Percentiles rank a stretch among this genome's conserved stretches.
phyloP scores from a whole-genome alignment of 805 yeast genomes.

The Metschnikowia koreensis region DNA sequence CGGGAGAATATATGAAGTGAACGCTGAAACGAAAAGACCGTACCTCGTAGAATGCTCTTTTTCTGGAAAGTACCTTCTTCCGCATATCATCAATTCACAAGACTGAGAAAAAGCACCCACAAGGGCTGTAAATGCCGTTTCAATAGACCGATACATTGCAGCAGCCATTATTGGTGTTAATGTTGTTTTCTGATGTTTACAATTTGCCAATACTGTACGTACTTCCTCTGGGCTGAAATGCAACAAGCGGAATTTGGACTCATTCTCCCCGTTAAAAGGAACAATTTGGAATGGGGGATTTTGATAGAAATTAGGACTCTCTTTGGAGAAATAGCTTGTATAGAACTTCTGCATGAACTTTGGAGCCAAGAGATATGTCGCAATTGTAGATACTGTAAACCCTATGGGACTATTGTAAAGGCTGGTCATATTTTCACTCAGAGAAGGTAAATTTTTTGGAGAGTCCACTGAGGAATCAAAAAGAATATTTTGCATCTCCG shows the following conservation, averaged over 20 bases:
- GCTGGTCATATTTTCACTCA: conserved; percentile 3
- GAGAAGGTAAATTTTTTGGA: neutral
- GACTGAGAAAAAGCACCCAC: conserved; percentile 8
- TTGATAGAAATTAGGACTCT: conserved; percentile 10
- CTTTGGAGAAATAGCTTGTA: neutral
- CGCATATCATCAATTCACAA: conserved; percentile 10
- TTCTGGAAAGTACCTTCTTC: conserved; percentile 15
- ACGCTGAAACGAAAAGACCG: conserved; percentile 12
- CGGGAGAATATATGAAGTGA: neutral
- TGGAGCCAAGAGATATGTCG: conserved; percentile 3
- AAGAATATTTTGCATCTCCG: conserved; percentile 1
- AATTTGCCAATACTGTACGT: conserved; percentile 2
- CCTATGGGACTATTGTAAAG: conserved; percentile 6
- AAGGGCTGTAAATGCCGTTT: conserved; percentile 3
- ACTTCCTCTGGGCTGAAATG: conserved; percentile 6
- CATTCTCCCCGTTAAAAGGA: conserved; percentile 8
- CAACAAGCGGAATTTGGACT: conserved; percentile 5
- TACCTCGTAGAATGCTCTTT: conserved; percentile 5
- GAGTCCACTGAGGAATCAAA: conserved; percentile 4
- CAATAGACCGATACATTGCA: conserved; percentile 1
- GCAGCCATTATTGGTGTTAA: conserved; percentile 16
- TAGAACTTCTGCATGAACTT: neutral
- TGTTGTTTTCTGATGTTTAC: conserved; percentile 5
- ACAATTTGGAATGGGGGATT: conserved; percentile 9
- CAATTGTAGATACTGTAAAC: conserved; percentile 1